Evolutionary conservation across 495 filamentous ascomycete species (phyloP).

Genomic region (Hypomontagnella submonticulosa): DNA sequence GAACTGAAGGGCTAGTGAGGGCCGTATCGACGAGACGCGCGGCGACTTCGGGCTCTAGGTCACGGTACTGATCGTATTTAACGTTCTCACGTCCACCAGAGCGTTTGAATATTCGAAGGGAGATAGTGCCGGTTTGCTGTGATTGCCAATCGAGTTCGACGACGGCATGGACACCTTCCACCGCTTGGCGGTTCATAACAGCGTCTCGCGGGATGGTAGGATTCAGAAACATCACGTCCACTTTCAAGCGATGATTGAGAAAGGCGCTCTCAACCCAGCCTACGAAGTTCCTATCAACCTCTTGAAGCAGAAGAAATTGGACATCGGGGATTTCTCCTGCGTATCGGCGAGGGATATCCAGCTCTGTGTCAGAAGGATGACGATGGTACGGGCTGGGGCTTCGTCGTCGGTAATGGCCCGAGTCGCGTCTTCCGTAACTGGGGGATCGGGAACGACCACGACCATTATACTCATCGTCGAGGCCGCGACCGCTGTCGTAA

Average conservation of each 20-base stretch:
- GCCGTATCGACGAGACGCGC: conserved; percentile 75
- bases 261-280: conserved; percentile 83
- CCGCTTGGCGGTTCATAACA: conserved; percentile 83
- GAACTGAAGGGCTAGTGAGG: conserved; percentile 69
- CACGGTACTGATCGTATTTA: conserved; percentile 84
- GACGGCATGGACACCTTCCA: conserved; percentile 90
- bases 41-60: conserved; percentile 78
- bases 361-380: conserved; percentile 65
- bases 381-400: conserved; percentile 71
- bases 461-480: conserved; percentile 52
- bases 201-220: conserved; percentile 80
- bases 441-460: conserved; percentile 77
- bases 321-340: conserved; percentile 88
- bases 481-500: conserved; percentile 55
- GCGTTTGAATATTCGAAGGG: conserved; percentile 87
- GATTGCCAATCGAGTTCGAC: conserved; percentile 75
- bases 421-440: conserved; percentile 58
- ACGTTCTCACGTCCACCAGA: conserved; percentile 74
- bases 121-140: conserved; percentile 75
- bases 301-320: conserved; percentile 83
- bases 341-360: conserved; percentile 78
- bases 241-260: conserved; percentile 71
- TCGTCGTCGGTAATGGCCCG: conserved; percentile 64
- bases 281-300: conserved; percentile 84
- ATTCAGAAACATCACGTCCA: conserved; percentile 78